Conservation (phyloP, 176 grass and related monocot species). For the Ananas comosus region DNA sequence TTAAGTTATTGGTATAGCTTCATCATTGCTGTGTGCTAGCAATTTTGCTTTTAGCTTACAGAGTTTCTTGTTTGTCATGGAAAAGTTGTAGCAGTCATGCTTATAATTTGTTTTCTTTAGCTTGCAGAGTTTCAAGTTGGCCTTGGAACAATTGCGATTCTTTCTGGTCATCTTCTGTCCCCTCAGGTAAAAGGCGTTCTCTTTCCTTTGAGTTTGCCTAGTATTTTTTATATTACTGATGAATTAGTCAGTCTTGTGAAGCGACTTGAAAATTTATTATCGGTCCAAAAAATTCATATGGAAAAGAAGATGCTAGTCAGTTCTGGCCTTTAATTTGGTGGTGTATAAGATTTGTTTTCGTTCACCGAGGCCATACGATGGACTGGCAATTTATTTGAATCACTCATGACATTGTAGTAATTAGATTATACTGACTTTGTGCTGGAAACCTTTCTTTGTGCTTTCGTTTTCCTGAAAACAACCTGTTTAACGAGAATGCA, state of each 20-base stretch:
- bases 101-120: slow-evolving; percentile 36
- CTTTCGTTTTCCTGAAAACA: no score
- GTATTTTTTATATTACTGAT: no score
- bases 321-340: neutral
- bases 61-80: neutral
- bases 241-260: no score
- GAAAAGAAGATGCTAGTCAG: no score
- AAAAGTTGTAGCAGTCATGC: slow-evolving; percentile 15
- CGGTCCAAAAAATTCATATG: no score
- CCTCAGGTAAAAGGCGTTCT: slow-evolving; percentile 50
- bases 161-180: slow-evolving; percentile 57
- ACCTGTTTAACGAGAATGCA: neutral
- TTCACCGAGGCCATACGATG: neutral
- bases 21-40: no score
- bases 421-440: neutral
- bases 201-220: neutral
- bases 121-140: slow-evolving; percentile 85
- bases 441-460: no score
- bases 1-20: neutral
- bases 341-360: neutral
- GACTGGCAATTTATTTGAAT: neutral
- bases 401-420: neutral
- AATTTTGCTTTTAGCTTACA: neutral
- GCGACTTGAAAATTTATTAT: no score
- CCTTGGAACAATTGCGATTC: slow-evolving; percentile 62